Base-by-base conservation (phyloP, 257 asterid species). In the Linaria vulgaris region DNA sequence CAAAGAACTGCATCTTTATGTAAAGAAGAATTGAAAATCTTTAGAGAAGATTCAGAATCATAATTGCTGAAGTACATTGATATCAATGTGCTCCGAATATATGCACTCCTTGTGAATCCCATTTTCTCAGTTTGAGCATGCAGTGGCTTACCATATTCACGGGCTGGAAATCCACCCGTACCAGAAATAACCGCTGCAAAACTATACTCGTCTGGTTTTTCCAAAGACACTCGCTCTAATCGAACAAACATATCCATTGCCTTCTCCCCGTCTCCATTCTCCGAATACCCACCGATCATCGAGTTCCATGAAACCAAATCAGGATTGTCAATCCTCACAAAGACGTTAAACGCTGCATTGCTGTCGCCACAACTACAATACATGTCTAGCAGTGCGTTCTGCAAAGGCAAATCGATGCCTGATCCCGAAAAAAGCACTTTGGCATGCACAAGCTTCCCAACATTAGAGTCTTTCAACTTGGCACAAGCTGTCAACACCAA, bases 281-380 rank as follows among this genome's bases (percentile, higher is more conserved):
- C 87, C 1, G 95, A 81, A 75, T 34, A 88, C 21, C 98, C 95
- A 20, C 91, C 59, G 5, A 91, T 77, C 75, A 91, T 81, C 9
- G 96, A 78, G 84, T 91, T 88, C 96, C 98, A 91, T 23, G 98
- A 86, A 67, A 88, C 88, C 76, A 86, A 71, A 78, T 88, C 87
- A 8, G 91, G 95, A 27, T 50, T 72, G 63, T 55, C 52, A 15
- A 88, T 85, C 61, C 81, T 83, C 56, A n/a, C 11, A 55, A 88
- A 86, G 31, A 84, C 72, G 16, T 49, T 56, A 51, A 62, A 49
- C 4, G 94, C 88, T 25, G 90, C 14, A 12, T 52, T 16, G 0
- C 66, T 72, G 69, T 80, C 88, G 21, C 87, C 75, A 39, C 96
- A 86, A 67, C 80, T 91, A 67, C 86, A 83, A 52, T 91, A 86